A percentile compares a stretch with the other conserved stretches of the same genome.
phyloP scores from a whole-genome alignment of 306 rosid species.

The Rosa rugosa region DNA sequence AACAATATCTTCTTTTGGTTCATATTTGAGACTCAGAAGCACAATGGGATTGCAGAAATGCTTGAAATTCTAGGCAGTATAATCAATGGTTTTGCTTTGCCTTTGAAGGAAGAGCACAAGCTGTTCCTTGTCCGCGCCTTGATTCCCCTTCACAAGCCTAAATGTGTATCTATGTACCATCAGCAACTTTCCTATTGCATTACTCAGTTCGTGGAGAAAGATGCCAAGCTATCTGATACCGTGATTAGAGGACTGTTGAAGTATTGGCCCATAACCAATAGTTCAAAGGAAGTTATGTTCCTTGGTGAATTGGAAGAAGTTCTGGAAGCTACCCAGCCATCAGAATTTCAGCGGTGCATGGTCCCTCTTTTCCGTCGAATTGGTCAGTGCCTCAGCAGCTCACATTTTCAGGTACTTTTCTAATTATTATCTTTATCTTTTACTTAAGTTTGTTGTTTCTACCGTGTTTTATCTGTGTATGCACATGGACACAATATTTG shows the following conservation, averaged over 20 bases:
- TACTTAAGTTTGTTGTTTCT: not conserved
- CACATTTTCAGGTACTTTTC: constrained; percentile 60
- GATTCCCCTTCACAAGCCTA: constrained; percentile 73
- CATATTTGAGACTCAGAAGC: constrained; percentile 64
- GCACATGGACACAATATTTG: not conserved
- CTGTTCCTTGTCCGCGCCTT: constrained; percentile 57
- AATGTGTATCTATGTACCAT: constrained; percentile 54
- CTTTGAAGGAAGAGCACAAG: constrained; percentile 74
- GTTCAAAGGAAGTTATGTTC: constrained; percentile 70
- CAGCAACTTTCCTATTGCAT: constrained; percentile 64
- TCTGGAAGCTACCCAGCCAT: constrained; percentile 54
- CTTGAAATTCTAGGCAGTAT: constrained; percentile 65
- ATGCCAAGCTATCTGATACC: constrained; percentile 60
- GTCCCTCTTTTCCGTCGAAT: constrained; percentile 57
- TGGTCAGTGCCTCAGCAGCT: constrained; percentile 55
- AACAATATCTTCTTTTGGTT: constrained; percentile 59
- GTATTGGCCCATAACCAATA: constrained; percentile 62
- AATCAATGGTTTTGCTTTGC: constrained; percentile 64
- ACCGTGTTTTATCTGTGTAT: not conserved
- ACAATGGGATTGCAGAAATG: constrained; percentile 62
- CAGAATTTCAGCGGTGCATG: constrained; percentile 63
- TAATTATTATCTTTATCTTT: not conserved
- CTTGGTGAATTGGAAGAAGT: constrained; percentile 67
- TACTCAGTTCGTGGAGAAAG: constrained; percentile 63
- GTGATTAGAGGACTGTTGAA: constrained; percentile 58